These are phyloP conservation scores for Dissoconium aciculare DNA, from an alignment of 2,329 filamentous ascomycete genomes.

Conservation along the genomic window DNA sequence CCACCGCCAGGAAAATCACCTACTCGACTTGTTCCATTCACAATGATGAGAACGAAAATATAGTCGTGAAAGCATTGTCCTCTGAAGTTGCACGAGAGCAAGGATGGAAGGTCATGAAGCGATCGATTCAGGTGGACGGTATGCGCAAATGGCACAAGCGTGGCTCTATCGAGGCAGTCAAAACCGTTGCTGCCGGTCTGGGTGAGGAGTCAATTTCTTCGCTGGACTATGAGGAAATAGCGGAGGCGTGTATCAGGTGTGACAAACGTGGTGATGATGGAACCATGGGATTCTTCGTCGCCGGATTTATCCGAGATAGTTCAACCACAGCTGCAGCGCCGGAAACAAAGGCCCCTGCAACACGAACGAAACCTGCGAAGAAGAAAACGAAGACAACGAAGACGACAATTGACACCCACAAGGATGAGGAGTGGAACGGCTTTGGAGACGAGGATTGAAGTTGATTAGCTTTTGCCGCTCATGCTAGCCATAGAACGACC, in stretches of 20 bases:
- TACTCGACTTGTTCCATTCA: slow-evolving; percentile 93
- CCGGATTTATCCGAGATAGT: slow-evolving; percentile 56
- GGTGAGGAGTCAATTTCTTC: slow-evolving; percentile 3
- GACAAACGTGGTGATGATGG: slow-evolving; percentile 67
- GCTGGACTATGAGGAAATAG: slow-evolving; percentile 30
- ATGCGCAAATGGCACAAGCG: slow-evolving; percentile 61
- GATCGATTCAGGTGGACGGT: slow-evolving; percentile 60
- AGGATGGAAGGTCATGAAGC: slow-evolving; percentile 64
- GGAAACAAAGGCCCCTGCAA: too few relatives aligned
- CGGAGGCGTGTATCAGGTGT: slow-evolving; percentile 66
- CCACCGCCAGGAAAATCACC: slow-evolving; percentile 57
- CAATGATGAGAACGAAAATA: slow-evolving; percentile 72
- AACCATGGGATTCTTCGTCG: slow-evolving; percentile 92
- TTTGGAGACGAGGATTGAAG: slow-evolving; percentile 25
- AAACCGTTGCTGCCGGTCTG: slow-evolving; percentile 21
- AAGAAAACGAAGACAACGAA: slow-evolving; percentile 3
- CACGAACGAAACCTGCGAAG: too few relatives aligned
- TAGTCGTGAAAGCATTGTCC: slow-evolving; percentile 56
- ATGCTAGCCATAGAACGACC: background rate
- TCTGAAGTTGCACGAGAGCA: slow-evolving; percentile 49
- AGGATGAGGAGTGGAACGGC: slow-evolving; percentile 31
- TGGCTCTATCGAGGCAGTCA: slow-evolving; percentile 21
- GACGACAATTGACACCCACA: too few relatives aligned
- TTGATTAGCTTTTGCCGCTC: background rate
- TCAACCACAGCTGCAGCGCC: slow-evolving; percentile 1